These are phyloP conservation scores for Malassezia globosa DNA, from an alignment of 1,284 basidiomycete genomes.

Conservation along the genomic window DNA sequence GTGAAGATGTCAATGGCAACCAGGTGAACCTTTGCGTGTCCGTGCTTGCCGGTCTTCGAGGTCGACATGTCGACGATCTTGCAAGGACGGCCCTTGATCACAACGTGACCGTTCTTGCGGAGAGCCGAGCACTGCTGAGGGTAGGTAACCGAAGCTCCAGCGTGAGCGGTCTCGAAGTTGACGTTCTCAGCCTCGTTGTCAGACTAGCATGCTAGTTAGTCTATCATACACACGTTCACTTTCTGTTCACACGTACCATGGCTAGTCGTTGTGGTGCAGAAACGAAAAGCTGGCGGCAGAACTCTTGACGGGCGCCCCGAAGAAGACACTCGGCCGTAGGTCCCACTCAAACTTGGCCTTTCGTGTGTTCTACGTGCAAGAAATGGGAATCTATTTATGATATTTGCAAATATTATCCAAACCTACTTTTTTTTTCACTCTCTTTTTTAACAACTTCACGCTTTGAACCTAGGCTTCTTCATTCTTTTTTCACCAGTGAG, in stretches of 20 bases:
- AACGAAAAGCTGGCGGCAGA: neutral
- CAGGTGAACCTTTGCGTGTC: constrained; percentile 98
- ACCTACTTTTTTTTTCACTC: too few species aligned
- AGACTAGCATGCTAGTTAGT: constrained; percentile 18
- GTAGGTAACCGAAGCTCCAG: constrained; percentile 45
- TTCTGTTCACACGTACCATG: neutral
- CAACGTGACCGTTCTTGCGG: constrained; percentile 79
- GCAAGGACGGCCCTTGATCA: constrained; percentile 96
- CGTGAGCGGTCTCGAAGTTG: constrained; percentile 62
- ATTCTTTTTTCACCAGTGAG: too few species aligned
- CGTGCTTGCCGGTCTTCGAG: constrained; percentile 94
- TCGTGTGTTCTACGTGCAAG: neutral
- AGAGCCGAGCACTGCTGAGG: constrained; percentile 96
- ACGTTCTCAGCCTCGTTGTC: constrained; percentile 84
- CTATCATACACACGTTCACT: neutral
- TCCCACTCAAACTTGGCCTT: neutral
- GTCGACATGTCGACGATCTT: constrained; percentile 79
- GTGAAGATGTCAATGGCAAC: constrained; percentile 71
- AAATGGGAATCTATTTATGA: too few species aligned
- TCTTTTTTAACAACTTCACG: too few species aligned
- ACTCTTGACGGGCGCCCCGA: neutral
- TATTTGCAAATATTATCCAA: too few species aligned
- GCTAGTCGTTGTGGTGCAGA: constrained; percentile 4
- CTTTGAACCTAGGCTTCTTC: too few species aligned
- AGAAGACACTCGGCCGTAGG: neutral